Base-by-base conservation (phyloP, 768 basidiomycete species). In the Leccinum fibrillosum region DNA sequence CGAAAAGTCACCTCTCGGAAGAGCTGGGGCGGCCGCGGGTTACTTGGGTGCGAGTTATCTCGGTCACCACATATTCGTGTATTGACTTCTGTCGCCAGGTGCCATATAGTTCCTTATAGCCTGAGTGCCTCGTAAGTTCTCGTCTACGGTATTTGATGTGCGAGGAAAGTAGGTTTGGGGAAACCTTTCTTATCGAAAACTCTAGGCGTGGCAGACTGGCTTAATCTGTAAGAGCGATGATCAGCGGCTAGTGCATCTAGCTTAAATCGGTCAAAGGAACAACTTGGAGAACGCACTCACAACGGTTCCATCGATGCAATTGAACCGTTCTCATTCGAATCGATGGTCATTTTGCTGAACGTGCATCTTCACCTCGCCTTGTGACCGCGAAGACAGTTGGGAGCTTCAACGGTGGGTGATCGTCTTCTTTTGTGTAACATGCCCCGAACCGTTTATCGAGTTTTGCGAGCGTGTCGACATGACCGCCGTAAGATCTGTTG, bases 11-110 rank as follows among this genome's bases (percentile, higher is more conserved):
- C 39, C 62, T 55, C 56, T 35, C 5, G 34, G 35, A 35, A 35
- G 32, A 34, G 12, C 12, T 34, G 32, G 94, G 92, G 92, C 61
- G 94, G 94, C 10, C 78, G 91, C 57, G 94, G 94, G 8, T 77
- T 88, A 70, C 75, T 97, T 45, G 94, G 94, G 88, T 92, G 61
- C 64, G 85, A 39, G 30, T 17, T 23, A 47, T n/a, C 45, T 51
- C 54, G 19, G 34, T 44, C 48, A 21, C 47, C 11, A 2, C 49
- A 47, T 39, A 39, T 54, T 54, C 8, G 37, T 32, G 49, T 58
- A 62, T 58, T 45, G 34, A 58, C 28, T 13, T 23, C 28, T 19
- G 19, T 57, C 35, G 5, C 15, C 58, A 87, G 86, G 39, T 88
- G 86, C 63, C 85, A 86, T 66, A 83, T 88, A 45, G 77, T 86